Base-by-base conservation (phyloP, 805 yeast genomes). In the Lachancea quebecensis region DNA sequence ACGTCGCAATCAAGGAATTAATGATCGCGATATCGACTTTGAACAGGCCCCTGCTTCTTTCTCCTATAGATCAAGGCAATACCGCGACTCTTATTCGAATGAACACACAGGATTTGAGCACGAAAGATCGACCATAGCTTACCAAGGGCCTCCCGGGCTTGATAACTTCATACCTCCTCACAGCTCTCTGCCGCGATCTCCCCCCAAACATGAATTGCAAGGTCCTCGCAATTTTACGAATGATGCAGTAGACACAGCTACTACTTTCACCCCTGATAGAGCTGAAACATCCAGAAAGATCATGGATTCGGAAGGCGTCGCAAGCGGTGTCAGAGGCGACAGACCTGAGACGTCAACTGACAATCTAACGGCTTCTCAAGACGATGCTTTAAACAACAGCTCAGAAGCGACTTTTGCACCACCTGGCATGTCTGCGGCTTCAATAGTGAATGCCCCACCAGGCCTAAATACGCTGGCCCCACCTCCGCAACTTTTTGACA, bases 41-140 rank as follows among this genome's bases (percentile, higher is more conserved):
- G 31, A 33, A 7, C 29, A 12, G 4, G 6, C 12, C 18, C 31
- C 41, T 15, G 32, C 37, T 14, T 29, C 43, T 7, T 39, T 37
- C 18, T 46, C 51, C 9, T 50, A 52, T 30, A 39, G 52, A 30
- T 48, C 55, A 10, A 50, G 55, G 10, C 48, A 50, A 35, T 35
- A 30, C 16, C 46, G 52, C n/a, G 50, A 42, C 5, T 16, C 29
- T 17, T 30, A 21, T 34, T 31, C 46, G 39, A 16, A 43, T 35
- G 14, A 18, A 30, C 30, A 29, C 35, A 14, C 17, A 27, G 34
- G 12, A 25, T 5, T 12, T 8, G 29, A 41, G 35, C 12, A 11
- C 35, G n/a, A 16, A 6, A 21, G 11, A 9, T 15, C 37, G 11
- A 15, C 6, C n/a, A 18, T 29, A 14, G 4, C 27, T 14, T 14